Evolutionary conservation across 352 stramenopile genomes (phyloP).

Genomic region (Pilasporangium apinafurcum): DNA sequence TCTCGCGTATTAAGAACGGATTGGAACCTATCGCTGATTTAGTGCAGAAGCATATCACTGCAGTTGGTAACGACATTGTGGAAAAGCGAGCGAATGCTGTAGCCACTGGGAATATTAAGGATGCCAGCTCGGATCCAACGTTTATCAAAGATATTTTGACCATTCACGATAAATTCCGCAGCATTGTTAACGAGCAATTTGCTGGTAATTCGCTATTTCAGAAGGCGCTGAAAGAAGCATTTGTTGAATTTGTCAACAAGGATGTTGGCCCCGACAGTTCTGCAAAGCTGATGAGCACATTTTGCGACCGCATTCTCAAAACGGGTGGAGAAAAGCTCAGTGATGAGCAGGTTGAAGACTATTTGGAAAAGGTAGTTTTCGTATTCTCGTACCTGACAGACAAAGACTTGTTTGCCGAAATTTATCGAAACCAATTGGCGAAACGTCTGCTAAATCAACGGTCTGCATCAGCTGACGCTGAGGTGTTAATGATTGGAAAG

Average conservation of each 20-base stretch:
- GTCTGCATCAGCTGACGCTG: constrained; percentile 96
- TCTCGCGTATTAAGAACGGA: constrained; percentile 93
- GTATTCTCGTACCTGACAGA: constrained; percentile 99
- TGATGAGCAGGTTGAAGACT: constrained; percentile 96
- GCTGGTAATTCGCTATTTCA: constrained; percentile 96
- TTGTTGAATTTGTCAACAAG: constrained; percentile 99
- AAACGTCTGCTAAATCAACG: constrained; percentile 98
- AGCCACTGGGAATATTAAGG: constrained; percentile 91
- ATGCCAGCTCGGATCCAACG: constrained; percentile 88
- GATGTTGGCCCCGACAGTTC: constrained; percentile 97
- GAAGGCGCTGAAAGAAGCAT: constrained; percentile 99
- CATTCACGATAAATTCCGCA: constrained; percentile 98
- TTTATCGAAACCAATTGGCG: constrained; percentile 98
- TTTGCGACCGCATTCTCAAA: constrained; percentile 99
- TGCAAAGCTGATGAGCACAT: constrained; percentile 99
- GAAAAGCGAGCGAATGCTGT: constrained; percentile 78
- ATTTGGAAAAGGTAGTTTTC: constrained; percentile 97
- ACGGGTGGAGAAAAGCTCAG: constrained; percentile 97
- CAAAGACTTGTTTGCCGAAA: constrained; percentile 99
- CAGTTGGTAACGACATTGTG: constrained; percentile 84
- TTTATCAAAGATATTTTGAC: constrained; percentile 98
- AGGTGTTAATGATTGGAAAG: constrained; percentile 99
- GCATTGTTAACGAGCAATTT: constrained; percentile 97
- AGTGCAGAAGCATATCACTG: constrained; percentile 94
- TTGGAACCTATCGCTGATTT: constrained; percentile 96